A percentile compares a stretch with the other conserved stretches of the same genome.
Evolutionary conservation across 106 monocot species (phyloP).

Genomic region (Dendrobium catenatum): DNA sequence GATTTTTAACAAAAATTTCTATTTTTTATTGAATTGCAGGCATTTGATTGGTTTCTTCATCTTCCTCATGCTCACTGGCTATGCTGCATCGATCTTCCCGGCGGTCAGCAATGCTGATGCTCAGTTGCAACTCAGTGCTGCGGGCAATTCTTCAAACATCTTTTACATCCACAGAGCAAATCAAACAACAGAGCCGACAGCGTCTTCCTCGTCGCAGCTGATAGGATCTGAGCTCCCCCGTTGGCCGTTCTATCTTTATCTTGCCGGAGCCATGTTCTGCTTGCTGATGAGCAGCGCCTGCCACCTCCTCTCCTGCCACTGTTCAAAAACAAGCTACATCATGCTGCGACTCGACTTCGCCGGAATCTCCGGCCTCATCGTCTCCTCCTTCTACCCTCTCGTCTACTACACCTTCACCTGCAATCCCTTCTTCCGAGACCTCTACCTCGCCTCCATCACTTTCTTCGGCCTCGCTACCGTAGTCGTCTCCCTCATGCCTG

Average conservation of each 20-base stretch:
- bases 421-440: slow-evolving; percentile 35
- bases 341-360: slow-evolving; percentile 69
- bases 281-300: slow-evolving; percentile 54
- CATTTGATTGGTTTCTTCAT: slow-evolving; percentile 25
- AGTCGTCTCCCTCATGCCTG: slow-evolving; percentile 22
- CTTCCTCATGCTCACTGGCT: slow-evolving; percentile 11
- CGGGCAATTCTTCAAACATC: background rate
- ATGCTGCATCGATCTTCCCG: background rate
- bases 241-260: slow-evolving; percentile 52
- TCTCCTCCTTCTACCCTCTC: slow-evolving; percentile 57
- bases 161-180: background rate
- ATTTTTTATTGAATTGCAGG: slow-evolving; percentile 2
- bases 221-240: background rate
- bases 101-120: background rate
- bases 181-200: background rate
- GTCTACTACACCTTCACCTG: slow-evolving; percentile 61
- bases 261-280: slow-evolving; percentile 53
- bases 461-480: slow-evolving; percentile 29
- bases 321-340: background rate
- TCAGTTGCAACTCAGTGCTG: background rate
- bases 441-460: slow-evolving; percentile 50
- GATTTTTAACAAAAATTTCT: background rate
- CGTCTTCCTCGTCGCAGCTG: background rate
- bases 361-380: slow-evolving; percentile 51
- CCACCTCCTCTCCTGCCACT: slow-evolving; percentile 45